phyloP scores from a whole-genome alignment of 345 rosid species.

The Acer yangbiense region DNA sequence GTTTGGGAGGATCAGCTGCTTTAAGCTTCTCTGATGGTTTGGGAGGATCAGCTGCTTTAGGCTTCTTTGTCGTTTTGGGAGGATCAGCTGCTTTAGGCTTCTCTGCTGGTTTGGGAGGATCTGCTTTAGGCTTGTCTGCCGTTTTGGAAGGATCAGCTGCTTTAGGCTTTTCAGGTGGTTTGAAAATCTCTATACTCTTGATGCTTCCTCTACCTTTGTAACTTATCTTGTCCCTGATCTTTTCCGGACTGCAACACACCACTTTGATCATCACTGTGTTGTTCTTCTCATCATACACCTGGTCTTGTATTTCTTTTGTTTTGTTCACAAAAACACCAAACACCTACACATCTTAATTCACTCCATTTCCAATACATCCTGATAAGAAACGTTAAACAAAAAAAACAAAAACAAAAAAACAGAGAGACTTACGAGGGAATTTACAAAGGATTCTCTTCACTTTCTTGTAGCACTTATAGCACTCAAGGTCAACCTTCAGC shows the following conservation, averaged over 20 bases:
- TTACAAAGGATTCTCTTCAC: conserved; percentile 70
- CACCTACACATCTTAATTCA: conserved; percentile 30
- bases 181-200: conserved; percentile 52
- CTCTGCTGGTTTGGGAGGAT: background rate
- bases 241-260: conserved; percentile 79
- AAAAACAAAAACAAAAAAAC: no score
- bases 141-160: background rate
- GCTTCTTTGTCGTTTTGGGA: background rate
- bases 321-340: conserved; percentile 36
- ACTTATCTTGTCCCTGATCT: conserved; percentile 53
- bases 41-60: background rate
- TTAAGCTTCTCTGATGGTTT: conserved; percentile 7
- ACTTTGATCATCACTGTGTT: conserved; percentile 70
- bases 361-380: conserved; percentile 22
- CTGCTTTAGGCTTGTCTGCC: no score
- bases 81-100: background rate
- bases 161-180: conserved; percentile 31
- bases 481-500: conserved; percentile 71
- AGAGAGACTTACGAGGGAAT: conserved; percentile 64
- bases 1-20: background rate
- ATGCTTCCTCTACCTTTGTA: conserved; percentile 55
- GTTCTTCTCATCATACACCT: conserved; percentile 62
- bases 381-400: no score
- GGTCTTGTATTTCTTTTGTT: conserved; percentile 65
- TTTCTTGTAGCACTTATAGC: conserved; percentile 64